Conservation (phyloP, 1,284 basidiomycete species). For the Fomitopsis schrenkii region DNA sequence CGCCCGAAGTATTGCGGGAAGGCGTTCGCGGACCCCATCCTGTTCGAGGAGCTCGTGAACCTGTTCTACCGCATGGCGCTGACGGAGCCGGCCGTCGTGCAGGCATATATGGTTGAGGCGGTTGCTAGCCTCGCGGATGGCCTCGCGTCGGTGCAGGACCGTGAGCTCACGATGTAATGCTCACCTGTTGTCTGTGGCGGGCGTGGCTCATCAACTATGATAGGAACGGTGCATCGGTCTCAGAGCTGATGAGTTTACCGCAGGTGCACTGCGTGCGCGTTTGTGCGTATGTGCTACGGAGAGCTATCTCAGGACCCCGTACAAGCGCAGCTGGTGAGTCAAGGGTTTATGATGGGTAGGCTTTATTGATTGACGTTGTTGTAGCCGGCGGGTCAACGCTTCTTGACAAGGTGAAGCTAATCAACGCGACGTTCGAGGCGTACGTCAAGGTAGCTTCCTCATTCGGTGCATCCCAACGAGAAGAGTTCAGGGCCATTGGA, state of each 20-base stretch:
- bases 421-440: slow-evolving; percentile 64
- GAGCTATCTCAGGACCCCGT: slow-evolving; percentile 58
- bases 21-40: slow-evolving; percentile 72
- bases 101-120: slow-evolving; percentile 74
- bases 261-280: slow-evolving; percentile 77
- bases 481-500: slow-evolving; percentile 78
- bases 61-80: slow-evolving; percentile 89
- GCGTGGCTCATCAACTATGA: background rate
- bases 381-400: slow-evolving; percentile 25
- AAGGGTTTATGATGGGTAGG: no score
- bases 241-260: slow-evolving; percentile 35
- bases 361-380: background rate
- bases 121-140: slow-evolving; percentile 62
- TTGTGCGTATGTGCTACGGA: slow-evolving; percentile 76
- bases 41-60: slow-evolving; percentile 89
- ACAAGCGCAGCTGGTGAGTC: slow-evolving; percentile 55
- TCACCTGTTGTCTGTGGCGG: background rate
- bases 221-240: slow-evolving; percentile 35
- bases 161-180: slow-evolving; percentile 6
- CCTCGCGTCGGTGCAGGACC: slow-evolving; percentile 32
- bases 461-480: slow-evolving; percentile 52
- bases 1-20: slow-evolving; percentile 78
- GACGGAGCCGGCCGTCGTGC: slow-evolving; percentile 75
- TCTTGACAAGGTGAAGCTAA: slow-evolving; percentile 59
- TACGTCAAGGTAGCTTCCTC: slow-evolving; percentile 63